Evolutionary conservation across 2,329 filamentous ascomycete species (phyloP).

Genomic region (Botrytis deweyae): DNA sequence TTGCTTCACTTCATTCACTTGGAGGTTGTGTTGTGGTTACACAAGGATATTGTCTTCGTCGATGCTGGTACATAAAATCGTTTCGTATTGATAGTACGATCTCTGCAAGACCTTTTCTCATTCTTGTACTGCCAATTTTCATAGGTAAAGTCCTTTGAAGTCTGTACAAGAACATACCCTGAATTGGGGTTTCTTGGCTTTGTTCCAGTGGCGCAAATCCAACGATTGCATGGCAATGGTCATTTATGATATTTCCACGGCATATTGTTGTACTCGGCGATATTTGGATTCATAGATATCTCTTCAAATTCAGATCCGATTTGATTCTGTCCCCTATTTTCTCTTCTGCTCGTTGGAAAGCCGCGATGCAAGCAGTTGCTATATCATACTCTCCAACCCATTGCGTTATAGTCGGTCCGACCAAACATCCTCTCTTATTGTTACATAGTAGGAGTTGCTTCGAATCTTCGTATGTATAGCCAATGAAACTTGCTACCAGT

Average conservation of each 20-base stretch:
- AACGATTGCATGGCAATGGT: neutral
- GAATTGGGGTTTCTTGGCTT: neutral
- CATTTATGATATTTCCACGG: neutral
- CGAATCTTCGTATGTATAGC: neutral
- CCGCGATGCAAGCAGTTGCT: neutral
- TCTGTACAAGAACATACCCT: neutral
- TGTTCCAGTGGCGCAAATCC: neutral
- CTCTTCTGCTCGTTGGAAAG: neutral
- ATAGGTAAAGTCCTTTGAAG: neutral
- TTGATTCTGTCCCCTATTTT: neutral
- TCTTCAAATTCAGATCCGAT: neutral
- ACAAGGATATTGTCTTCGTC: neutral
- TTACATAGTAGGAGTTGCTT: neutral
- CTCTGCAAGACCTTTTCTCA: neutral
- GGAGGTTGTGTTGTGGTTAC: neutral
- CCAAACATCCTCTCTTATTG: neutral
- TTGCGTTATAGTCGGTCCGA: slow-evolving; percentile 10
- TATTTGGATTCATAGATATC: neutral
- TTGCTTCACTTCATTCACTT: neutral
- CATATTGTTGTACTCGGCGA: neutral
- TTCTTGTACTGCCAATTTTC: neutral
- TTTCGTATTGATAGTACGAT: neutral
- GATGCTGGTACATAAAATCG: neutral
- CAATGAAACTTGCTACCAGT: neutral
- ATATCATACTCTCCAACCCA: neutral